Evolutionary conservation across 208 protist species (phyloP).

Genomic region (Acanthamoeba castellanii): DNA sequence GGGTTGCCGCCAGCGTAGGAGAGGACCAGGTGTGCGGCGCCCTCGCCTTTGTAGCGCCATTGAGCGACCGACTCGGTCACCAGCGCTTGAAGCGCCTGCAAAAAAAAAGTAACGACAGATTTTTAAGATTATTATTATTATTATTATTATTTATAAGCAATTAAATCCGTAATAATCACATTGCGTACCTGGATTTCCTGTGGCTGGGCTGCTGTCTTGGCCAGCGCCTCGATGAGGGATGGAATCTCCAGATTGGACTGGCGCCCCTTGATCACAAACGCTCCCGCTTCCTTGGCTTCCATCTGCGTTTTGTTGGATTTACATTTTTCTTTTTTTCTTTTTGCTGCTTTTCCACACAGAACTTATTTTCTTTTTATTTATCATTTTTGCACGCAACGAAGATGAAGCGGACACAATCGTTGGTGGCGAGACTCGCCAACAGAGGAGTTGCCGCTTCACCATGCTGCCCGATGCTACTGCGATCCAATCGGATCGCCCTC

Average conservation of each 20-base stretch:
- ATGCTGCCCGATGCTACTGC: background rate
- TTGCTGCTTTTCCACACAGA: too few species aligned
- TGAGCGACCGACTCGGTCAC: background rate
- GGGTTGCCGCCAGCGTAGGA: background rate
- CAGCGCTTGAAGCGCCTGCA: background rate
- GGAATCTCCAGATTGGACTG: background rate
- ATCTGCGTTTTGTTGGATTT: background rate
- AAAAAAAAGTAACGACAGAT: background rate
- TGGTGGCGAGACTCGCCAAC: background rate
- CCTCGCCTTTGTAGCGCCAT: conserved; percentile 71
- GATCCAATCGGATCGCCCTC: too few species aligned
- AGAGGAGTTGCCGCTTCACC: background rate
- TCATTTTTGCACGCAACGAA: background rate
- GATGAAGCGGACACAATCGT: background rate
- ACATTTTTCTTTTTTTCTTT: background rate
- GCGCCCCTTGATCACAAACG: background rate
- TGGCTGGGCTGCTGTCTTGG: background rate
- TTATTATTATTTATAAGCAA: too few species aligned
- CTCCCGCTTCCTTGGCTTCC: background rate
- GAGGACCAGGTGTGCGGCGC: conserved; percentile 63
- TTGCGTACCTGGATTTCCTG: conserved; percentile 61
- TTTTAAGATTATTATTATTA: conserved; percentile 9
- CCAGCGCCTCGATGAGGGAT: conserved; percentile 36
- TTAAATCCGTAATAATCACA: too few species aligned
- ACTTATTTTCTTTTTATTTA: background rate